Evolutionary conservation across 1,139 yeast genomes (phyloP), one percentile per base, ranked within the genome.

Genomic region (Tardiomyces depauwii): DNA sequence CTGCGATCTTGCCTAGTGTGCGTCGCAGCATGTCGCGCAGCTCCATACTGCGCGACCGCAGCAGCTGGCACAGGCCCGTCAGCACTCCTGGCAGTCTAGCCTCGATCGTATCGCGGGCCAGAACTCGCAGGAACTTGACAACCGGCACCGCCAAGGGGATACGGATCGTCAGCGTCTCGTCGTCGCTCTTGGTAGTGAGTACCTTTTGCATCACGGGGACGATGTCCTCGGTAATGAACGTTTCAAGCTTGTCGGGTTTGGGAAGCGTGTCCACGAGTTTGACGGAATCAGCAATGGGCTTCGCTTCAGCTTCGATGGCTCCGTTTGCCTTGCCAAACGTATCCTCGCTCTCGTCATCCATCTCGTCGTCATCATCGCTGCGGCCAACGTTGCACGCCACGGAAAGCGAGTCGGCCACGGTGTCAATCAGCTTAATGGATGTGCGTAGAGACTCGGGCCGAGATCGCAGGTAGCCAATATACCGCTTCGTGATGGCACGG

Each of bases 11-110:
- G 25, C 88, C 80, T 46, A 91, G 68, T 19, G 85, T 79, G 51
- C 80, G 82, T 59, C 99, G 77, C 11, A 87, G 80, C 11, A 87
- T 80, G 59, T 91, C 96, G 67, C 99, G 79, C 45, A 89, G 70
- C 50, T 84, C 95, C 62, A 87, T 96, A 2, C 91, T 78, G 59
- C 88, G 78, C 27, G 95, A 80, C 54, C 96, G 76, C 63, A 91
- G 71, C 41, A 87, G 83, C 62, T 91, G 97, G 62, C 96, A 88
- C 18, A 88, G 73, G 51, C 81, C 79, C 0, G 96, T 86, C 55
- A 91, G 70, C 21, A 84, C 74, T 38, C 94, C 93, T 0, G 97
- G 95, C 27, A 91, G 72, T 45, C 80, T 77, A 9, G 71, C 61
- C 25, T 73, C 74, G 41, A 84, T 67, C 41, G 71, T 68, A 0